Evolutionary conservation across 164 flowering plant species (phyloP), one percentile per base, ranked within the genome.

Genomic region (Nelumbo lutea): DNA sequence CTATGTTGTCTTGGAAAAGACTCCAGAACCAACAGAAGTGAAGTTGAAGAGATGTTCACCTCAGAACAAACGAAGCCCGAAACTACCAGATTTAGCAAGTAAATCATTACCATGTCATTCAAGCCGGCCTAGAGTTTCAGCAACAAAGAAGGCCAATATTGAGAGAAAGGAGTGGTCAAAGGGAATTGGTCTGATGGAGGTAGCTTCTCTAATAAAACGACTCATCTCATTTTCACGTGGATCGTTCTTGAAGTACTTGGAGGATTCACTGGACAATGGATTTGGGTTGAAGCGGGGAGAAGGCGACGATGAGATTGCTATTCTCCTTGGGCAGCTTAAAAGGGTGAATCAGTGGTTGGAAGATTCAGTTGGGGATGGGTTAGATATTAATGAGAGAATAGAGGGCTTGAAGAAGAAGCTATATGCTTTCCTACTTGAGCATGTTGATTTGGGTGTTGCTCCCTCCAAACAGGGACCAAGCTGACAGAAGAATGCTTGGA

Each of bases 311-410:
- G 80, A 78, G 50, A 68, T 75, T 61, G 75, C 82, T 14, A 39
- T 43, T 65, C 72, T 88, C 64, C 77, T 85, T 59, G 81, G 86
- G 61, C 89, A 84, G 75, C 84, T 88, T 51, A 87, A 81, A 70
- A 75, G 79, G 71, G 89, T 85, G 59, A 84, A 83, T 75, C 72
- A 73, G n/a, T 88, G 89, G 90, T 73, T 88, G 70, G 87, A 87
- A 68, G 83, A 79, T 39, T 64, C 76, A 9, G 53, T 70, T 38
- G 76, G 74, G 15, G 69, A 68, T 47, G 77, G 75, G 59, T 60
- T 62, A 61, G 77, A 79, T 59, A 70, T 66, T 43, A 85, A 84
- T 47, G 84, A 77, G 72, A 79, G 78, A 65, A 74, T 85, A n/a
- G 85, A 85, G 68, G 67, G 55, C 3, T 47, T 88, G 71, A 84